Percentiles rank a stretch among this genome's conserved stretches.
Evolutionary conservation across 2,329 filamentous ascomycete genomes (phyloP).

Genomic region (Aspergillus japonicus): DNA sequence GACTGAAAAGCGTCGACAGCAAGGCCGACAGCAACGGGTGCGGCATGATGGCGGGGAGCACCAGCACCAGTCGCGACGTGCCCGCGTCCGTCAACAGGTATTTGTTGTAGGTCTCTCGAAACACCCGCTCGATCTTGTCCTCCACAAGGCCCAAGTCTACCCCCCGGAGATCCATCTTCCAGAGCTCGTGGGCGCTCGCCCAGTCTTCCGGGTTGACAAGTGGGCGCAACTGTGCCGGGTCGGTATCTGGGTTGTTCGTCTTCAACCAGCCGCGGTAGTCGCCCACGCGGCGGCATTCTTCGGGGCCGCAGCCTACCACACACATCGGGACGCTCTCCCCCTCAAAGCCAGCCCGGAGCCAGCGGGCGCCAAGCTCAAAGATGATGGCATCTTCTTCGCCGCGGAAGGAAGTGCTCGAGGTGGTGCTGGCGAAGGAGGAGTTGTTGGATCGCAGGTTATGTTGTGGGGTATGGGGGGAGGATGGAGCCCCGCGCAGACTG

Average conservation of each 20-base stretch:
- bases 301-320: slow-evolving; percentile 68
- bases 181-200: slow-evolving; percentile 65
- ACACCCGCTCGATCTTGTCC: slow-evolving; percentile 79
- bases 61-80: slow-evolving; percentile 69
- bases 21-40: slow-evolving; percentile 73
- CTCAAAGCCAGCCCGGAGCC: slow-evolving; percentile 79
- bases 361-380: slow-evolving; percentile 77
- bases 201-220: slow-evolving; percentile 37
- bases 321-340: slow-evolving; percentile 76
- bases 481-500: slow-evolving; percentile 33
- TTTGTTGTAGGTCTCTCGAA: slow-evolving; percentile 80
- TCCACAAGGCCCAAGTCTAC: slow-evolving; percentile 76
- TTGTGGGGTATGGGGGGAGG: slow-evolving; percentile 61
- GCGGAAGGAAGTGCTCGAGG: slow-evolving; percentile 57
- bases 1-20: slow-evolving; percentile 75
- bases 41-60: slow-evolving; percentile 74
- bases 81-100: slow-evolving; percentile 63
- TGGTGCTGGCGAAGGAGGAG: slow-evolving; percentile 55
- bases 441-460: slow-evolving; percentile 47
- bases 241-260: slow-evolving; percentile 50
- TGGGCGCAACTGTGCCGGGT: slow-evolving; percentile 32
- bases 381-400: slow-evolving; percentile 82
- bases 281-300: slow-evolving; percentile 72
- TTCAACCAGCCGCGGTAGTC: slow-evolving; percentile 73
- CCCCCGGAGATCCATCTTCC: slow-evolving; percentile 70